phyloP scores from a whole-genome alignment of 2,329 filamentous ascomycete species.

The Diaporthe citri region DNA sequence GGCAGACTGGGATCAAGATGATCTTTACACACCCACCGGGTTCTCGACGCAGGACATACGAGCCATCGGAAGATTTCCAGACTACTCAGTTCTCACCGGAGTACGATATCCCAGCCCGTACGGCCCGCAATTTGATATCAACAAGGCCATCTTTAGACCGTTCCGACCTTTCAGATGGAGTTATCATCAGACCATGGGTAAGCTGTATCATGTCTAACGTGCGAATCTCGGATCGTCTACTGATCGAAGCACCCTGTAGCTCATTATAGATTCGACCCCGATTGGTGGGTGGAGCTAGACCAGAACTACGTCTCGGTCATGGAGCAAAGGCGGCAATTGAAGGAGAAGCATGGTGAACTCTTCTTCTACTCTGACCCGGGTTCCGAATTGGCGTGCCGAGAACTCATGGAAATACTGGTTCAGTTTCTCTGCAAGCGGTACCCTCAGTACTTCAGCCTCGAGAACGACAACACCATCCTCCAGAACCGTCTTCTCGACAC shows the following conservation, averaged over 20 bases:
- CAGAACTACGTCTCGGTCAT: slow-evolving; percentile 77
- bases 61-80: slow-evolving; percentile 80
- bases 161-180: slow-evolving; percentile 87
- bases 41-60: slow-evolving; percentile 79
- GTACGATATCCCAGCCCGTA: slow-evolving; percentile 78
- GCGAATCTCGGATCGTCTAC: not conserved
- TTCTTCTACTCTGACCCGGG: slow-evolving; percentile 80
- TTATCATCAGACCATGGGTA: slow-evolving; percentile 94
- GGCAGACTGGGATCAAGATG: slow-evolving; percentile 37
- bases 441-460: slow-evolving; percentile 75
- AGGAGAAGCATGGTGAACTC: slow-evolving; percentile 69
- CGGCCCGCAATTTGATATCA: slow-evolving; percentile 71
- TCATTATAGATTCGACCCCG: slow-evolving; percentile 80
- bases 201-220: slow-evolving; percentile 49
- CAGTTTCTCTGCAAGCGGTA: slow-evolving; percentile 86
- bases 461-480: slow-evolving; percentile 69
- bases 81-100: slow-evolving; percentile 81
- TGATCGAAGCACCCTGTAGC: slow-evolving; percentile 60
- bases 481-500: slow-evolving; percentile 77
- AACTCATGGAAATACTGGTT: slow-evolving; percentile 87
- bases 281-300: slow-evolving; percentile 93
- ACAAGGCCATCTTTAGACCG: slow-evolving; percentile 76
- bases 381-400: slow-evolving; percentile 83
- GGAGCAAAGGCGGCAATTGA: slow-evolving; percentile 75
- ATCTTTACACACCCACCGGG: slow-evolving; percentile 62